phyloP scores from a whole-genome alignment of 1,139 yeast genomes.

The Candida tropicalis region DNA sequence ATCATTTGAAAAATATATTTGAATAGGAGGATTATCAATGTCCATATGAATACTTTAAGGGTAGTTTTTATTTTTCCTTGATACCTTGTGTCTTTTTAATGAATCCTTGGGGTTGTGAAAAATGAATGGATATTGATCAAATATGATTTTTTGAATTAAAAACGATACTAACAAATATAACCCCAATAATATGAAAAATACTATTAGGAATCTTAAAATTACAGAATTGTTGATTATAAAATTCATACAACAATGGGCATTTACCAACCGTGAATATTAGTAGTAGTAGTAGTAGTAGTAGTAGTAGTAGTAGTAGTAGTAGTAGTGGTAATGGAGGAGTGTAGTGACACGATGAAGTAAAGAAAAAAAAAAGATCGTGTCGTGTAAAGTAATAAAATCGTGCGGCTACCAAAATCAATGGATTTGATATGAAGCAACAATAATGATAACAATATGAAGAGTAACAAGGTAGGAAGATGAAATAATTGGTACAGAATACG shows the following conservation, averaged over 20 bases:
- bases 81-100: background rate
- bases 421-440: no score
- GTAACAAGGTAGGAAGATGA: no score
- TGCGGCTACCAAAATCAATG: no score
- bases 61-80: background rate
- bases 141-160: constrained; percentile 7
- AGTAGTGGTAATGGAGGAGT: background rate
- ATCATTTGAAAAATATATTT: constrained; percentile 42
- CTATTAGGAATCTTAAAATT: constrained; percentile 1
- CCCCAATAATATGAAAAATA: background rate
- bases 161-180: background rate
- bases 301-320: no score
- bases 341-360: constrained; percentile 1
- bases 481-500: no score
- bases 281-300: background rate
- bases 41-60: no score
- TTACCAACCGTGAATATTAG: no score
- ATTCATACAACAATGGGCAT: constrained; percentile 4
- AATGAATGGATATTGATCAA: constrained; percentile 12
- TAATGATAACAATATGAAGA: no score
- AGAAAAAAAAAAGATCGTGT: background rate
- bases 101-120: constrained; percentile 1
- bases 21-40: constrained; percentile 18
- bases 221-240: background rate
- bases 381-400: background rate